Conservation (phyloP, 148 eudicot species). For the Fallopia convolvulus region DNA sequence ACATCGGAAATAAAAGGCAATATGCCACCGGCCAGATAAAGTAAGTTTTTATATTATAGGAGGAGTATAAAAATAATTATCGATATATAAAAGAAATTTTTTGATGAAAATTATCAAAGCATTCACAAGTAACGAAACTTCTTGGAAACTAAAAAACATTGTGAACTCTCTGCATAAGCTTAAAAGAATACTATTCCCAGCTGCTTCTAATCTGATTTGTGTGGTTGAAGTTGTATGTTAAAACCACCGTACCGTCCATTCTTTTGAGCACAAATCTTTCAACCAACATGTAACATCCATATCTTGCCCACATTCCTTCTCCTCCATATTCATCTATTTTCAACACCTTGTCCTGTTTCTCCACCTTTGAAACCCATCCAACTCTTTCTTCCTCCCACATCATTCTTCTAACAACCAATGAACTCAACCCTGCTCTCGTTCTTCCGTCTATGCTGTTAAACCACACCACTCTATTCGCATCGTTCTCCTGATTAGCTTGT, state of each 20-base stretch:
- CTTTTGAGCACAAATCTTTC: slow-evolving; percentile 66
- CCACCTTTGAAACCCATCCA: slow-evolving; percentile 35
- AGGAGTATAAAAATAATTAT: too few relatives aligned
- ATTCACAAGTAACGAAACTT: too few relatives aligned
- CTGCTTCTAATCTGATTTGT: slow-evolving; percentile 36
- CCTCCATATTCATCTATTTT: slow-evolving; percentile 41
- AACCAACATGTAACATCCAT: slow-evolving; percentile 55
- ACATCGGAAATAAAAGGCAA: too few relatives aligned
- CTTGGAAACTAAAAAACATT: too few relatives aligned
- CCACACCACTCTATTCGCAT: slow-evolving; percentile 24
- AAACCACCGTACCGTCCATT: slow-evolving; percentile 48
- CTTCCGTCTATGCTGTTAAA: slow-evolving; percentile 19
- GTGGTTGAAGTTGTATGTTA: slow-evolving; percentile 58
- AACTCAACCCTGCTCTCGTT: slow-evolving; percentile 39
- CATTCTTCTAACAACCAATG: slow-evolving; percentile 47
- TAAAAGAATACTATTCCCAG: slow-evolving; percentile 36
- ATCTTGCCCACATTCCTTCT: slow-evolving; percentile 35
- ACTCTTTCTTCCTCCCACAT: slow-evolving; percentile 62
- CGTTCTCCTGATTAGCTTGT: slow-evolving; percentile 21
- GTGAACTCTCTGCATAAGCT: too few relatives aligned
- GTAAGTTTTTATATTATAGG: too few relatives aligned
- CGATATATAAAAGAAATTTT: too few relatives aligned
- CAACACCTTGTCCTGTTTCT: slow-evolving; percentile 25
- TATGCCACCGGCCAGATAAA: too few relatives aligned
- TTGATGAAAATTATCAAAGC: too few relatives aligned